Percentiles rank a stretch among this genome's conserved stretches.
These are phyloP conservation scores for Ampelomyces quisqualis DNA, from an alignment of 2,329 filamentous ascomycete genomes.

Conservation along the genomic window DNA sequence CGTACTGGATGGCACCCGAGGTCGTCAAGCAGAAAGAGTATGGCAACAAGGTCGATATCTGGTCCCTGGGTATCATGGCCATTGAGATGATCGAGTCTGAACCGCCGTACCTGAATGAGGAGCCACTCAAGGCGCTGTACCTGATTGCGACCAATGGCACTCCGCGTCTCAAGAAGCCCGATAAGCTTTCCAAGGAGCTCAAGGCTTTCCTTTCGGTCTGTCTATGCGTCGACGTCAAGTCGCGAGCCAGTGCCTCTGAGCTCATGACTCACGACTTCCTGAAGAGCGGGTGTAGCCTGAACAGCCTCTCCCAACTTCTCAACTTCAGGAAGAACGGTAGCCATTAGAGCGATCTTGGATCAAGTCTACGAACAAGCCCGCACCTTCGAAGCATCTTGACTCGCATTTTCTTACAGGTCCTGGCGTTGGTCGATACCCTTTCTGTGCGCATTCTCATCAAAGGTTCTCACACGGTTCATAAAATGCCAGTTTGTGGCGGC, in stretches of 20 bases:
- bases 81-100: slow-evolving; percentile 99
- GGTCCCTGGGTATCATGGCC: slow-evolving; percentile 98
- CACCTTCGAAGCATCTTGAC: slow-evolving; percentile 3
- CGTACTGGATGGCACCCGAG: slow-evolving; percentile 99
- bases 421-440: slow-evolving; percentile 37
- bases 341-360: slow-evolving; percentile 36
- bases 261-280: slow-evolving; percentile 91
- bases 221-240: slow-evolving; percentile 94
- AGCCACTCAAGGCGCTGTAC: slow-evolving; percentile 94
- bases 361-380: not conserved
- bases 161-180: slow-evolving; percentile 93
- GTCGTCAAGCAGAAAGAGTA: slow-evolving; percentile 99
- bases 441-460: slow-evolving; percentile 21
- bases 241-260: slow-evolving; percentile 86
- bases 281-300: slow-evolving; percentile 82
- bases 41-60: slow-evolving; percentile 96
- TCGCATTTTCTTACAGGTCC: slow-evolving; percentile 9
- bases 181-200: slow-evolving; percentile 95
- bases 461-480: not conserved
- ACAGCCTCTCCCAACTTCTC: slow-evolving; percentile 81
- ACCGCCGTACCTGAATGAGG: slow-evolving; percentile 95
- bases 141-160: slow-evolving; percentile 98
- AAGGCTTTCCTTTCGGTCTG: slow-evolving; percentile 97
- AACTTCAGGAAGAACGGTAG: slow-evolving; percentile 74
- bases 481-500: not conserved